phyloP scores from a whole-genome alignment of 108 stramenopile species.

The Nitzschia inconspicua region DNA sequence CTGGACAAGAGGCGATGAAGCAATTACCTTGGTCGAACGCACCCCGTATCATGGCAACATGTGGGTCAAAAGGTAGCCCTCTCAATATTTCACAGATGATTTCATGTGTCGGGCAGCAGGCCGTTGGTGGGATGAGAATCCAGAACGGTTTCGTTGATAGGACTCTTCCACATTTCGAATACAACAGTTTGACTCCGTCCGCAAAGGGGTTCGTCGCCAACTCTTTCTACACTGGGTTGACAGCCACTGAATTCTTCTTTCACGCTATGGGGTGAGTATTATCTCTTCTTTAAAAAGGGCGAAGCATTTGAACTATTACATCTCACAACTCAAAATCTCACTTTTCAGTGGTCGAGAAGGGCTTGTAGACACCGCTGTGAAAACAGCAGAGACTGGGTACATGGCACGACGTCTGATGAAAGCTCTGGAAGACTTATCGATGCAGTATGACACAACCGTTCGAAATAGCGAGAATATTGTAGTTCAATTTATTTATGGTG shows the following conservation, averaged over 20 bases:
- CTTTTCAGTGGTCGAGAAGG: constrained; percentile 98
- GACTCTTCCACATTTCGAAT: constrained; percentile 89
- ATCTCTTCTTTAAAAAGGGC: no score
- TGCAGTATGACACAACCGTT: constrained; percentile 95
- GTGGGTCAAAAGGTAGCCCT: constrained; percentile 97
- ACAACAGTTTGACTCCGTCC: constrained; percentile 85
- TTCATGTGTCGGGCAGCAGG: constrained; percentile 98
- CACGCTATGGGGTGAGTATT: constrained; percentile 99
- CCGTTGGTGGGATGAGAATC: constrained; percentile 96
- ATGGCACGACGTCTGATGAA: constrained; percentile 99
- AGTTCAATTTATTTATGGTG: constrained; percentile 97
- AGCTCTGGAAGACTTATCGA: constrained; percentile 92
- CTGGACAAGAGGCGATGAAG: constrained; percentile 94
- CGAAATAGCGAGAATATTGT: constrained; percentile 95
- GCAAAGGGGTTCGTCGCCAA: constrained; percentile 98
- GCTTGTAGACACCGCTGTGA: constrained; percentile 98
- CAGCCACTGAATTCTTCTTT: constrained; percentile 99
- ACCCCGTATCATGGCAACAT: constrained; percentile 96
- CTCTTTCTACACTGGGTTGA: constrained; percentile 95
- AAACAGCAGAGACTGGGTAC: constrained; percentile 99
- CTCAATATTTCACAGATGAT: constrained; percentile 99
- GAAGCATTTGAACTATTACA: no score
- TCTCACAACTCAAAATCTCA: no score
- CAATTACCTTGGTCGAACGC: constrained; percentile 83
- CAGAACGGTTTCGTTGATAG: constrained; percentile 97